A percentile compares a stretch with the other conserved stretches of the same genome.
Evolutionary conservation across 441 rosid genomes (phyloP).

Genomic region (Pelargonium citronellum): DNA sequence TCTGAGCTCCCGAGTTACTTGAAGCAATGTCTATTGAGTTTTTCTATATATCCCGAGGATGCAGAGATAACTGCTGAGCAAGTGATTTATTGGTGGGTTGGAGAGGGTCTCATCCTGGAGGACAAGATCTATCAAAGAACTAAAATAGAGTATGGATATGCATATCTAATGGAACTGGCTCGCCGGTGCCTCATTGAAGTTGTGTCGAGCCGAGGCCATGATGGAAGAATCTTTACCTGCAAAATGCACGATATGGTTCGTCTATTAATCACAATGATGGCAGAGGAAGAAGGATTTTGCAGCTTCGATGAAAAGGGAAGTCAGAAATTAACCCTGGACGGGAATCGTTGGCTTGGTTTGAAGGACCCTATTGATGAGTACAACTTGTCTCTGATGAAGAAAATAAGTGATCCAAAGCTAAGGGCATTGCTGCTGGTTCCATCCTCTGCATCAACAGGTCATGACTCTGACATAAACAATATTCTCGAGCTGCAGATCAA

Average conservation of each 20-base stretch:
- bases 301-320: not conserved
- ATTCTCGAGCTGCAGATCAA: not conserved
- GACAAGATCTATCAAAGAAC: not conserved
- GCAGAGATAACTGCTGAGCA: not conserved
- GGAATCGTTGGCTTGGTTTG: not conserved
- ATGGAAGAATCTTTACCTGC: not conserved
- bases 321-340: not conserved
- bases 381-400: not conserved
- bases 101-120: not conserved
- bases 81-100: not conserved
- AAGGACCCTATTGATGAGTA: not conserved
- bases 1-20: not conserved
- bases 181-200: not conserved
- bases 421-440: slow-evolving; percentile 4
- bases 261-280: not conserved
- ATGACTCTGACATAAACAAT: not conserved
- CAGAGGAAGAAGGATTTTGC: not conserved
- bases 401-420: not conserved
- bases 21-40: slow-evolving; percentile 1
- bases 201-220: not conserved
- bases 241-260: slow-evolving; percentile 3
- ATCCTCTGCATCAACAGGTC: not conserved
- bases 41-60: not conserved
- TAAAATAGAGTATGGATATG: not conserved
- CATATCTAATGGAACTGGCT: not conserved